A percentile compares a stretch with the other conserved stretches of the same genome.
Evolutionary conservation across 192 early-diverging fungal genomes (phyloP).

Genomic region (Entomortierella beljakovae): DNA sequence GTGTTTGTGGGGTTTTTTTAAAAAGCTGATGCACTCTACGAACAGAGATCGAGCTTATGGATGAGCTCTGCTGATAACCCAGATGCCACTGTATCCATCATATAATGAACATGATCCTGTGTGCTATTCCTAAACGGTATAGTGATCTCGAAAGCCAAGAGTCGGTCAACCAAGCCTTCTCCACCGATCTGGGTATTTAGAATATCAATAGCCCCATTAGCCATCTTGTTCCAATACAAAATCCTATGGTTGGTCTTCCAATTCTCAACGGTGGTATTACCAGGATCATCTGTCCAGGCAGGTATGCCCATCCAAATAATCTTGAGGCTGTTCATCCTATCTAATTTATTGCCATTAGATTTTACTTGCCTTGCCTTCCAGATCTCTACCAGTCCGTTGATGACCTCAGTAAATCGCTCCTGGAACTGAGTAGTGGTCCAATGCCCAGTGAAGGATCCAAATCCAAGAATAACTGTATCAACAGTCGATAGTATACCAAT

Average conservation of each 20-base stretch:
- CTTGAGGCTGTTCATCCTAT: slow-evolving; percentile 20
- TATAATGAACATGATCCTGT: slow-evolving; percentile 13
- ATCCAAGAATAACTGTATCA: slow-evolving; percentile 28
- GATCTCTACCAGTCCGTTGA: slow-evolving; percentile 9
- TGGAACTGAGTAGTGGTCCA: slow-evolving; percentile 18
- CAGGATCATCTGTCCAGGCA: slow-evolving; percentile 23
- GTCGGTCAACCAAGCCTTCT: slow-evolving; percentile 19
- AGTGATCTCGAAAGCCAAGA: slow-evolving; percentile 26
- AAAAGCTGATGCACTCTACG: background rate
- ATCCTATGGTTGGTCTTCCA: slow-evolving; percentile 27
- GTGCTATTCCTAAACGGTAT: slow-evolving; percentile 29
- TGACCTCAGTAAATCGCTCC: slow-evolving; percentile 1
- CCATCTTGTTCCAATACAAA: slow-evolving; percentile 39
- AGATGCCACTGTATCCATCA: background rate
- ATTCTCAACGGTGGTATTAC: background rate
- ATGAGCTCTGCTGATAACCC: slow-evolving; percentile 23
- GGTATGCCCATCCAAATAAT: slow-evolving; percentile 33
- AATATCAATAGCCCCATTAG: slow-evolving; percentile 10
- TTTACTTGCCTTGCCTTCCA: background rate
- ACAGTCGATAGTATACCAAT: background rate
- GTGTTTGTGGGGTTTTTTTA: no score
- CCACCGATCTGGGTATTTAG: slow-evolving; percentile 21
- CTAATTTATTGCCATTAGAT: background rate
- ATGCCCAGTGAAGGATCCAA: slow-evolving; percentile 10
- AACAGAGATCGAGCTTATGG: slow-evolving; percentile 34